Evolutionary conservation across 495 filamentous ascomycete species (phyloP).

Genomic region (Elaphomyces granulatus): DNA sequence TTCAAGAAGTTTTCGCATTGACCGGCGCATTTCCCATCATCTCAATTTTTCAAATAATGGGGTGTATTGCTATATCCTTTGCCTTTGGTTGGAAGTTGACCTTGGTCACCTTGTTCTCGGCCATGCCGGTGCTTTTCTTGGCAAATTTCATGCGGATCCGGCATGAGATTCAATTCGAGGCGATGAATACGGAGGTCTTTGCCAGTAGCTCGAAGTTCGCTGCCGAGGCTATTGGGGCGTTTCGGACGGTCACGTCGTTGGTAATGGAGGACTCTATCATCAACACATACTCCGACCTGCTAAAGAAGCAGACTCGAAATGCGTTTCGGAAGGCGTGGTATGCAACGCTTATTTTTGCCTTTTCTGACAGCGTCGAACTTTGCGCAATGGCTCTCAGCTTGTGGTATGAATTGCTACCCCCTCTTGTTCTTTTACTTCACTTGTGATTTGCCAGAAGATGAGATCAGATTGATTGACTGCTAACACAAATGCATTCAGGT

Average conservation of each 20-base stretch:
- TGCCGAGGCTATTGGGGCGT: slow-evolving; percentile 41
- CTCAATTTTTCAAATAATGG: slow-evolving; percentile 36
- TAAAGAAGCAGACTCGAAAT: slow-evolving; percentile 35
- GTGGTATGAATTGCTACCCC: slow-evolving; percentile 28
- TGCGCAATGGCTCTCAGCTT: slow-evolving; percentile 43
- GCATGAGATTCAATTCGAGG: slow-evolving; percentile 37
- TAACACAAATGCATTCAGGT: slow-evolving; percentile 17
- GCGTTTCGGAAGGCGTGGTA: slow-evolving; percentile 38
- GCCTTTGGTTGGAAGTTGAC: slow-evolving; percentile 49
- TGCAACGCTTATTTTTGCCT: slow-evolving; percentile 23
- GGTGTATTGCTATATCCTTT: slow-evolving; percentile 40
- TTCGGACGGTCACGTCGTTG: slow-evolving; percentile 43
- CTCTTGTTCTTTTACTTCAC: background rate
- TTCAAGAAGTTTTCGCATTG: slow-evolving; percentile 46
- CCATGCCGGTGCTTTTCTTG: slow-evolving; percentile 38
- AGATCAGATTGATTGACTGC: too few species aligned
- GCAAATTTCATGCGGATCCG: slow-evolving; percentile 41
- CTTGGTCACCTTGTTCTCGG: slow-evolving; percentile 39
- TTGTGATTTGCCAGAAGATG: background rate
- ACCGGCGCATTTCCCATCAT: slow-evolving; percentile 22
- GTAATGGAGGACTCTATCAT: slow-evolving; percentile 38
- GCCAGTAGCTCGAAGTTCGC: slow-evolving; percentile 39
- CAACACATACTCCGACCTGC: slow-evolving; percentile 30
- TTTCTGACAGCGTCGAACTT: slow-evolving; percentile 30
- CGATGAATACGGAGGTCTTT: slow-evolving; percentile 43